A percentile compares a stretch with the other conserved stretches of the same genome.
Evolutionary conservation across 345 rosid genomes (phyloP).

Genomic region (Erucastrum elatum): DNA sequence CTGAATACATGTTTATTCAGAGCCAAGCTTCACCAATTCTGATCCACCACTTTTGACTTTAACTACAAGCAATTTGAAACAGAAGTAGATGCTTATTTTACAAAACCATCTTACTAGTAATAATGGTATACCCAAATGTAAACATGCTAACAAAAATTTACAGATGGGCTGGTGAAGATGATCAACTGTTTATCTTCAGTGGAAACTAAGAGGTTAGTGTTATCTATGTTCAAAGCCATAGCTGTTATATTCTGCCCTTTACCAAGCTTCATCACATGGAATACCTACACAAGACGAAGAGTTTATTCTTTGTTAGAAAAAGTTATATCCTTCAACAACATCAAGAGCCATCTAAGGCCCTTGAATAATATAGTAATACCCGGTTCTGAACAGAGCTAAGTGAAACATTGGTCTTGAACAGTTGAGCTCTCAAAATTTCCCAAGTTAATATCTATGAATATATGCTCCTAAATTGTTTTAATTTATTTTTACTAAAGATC

Average conservation of each 20-base stretch:
- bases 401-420: not conserved
- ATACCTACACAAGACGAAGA: conserved; percentile 50
- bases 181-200: conserved; percentile 84
- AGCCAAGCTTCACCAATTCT: conserved; percentile 75
- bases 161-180: conserved; percentile 88
- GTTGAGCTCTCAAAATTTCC: not conserved
- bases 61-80: conserved; percentile 49
- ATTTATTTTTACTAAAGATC: not conserved
- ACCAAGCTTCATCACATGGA: conserved; percentile 68
- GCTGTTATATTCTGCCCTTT: conserved; percentile 81
- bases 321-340: not conserved
- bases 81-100: not conserved
- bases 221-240: conserved; percentile 69
- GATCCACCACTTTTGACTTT: conserved; percentile 80
- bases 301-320: not conserved
- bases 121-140: not conserved
- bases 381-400: not conserved
- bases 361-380: not conserved
- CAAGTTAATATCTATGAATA: not conserved
- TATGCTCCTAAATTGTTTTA: not conserved
- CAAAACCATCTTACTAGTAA: not conserved
- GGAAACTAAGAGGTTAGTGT: conserved; percentile 86
- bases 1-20: conserved; percentile 42
- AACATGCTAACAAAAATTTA: conserved; percentile 45
- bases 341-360: not conserved